Base-by-base conservation (phyloP, 306 rosid species). In the Comarum palustre region DNA sequence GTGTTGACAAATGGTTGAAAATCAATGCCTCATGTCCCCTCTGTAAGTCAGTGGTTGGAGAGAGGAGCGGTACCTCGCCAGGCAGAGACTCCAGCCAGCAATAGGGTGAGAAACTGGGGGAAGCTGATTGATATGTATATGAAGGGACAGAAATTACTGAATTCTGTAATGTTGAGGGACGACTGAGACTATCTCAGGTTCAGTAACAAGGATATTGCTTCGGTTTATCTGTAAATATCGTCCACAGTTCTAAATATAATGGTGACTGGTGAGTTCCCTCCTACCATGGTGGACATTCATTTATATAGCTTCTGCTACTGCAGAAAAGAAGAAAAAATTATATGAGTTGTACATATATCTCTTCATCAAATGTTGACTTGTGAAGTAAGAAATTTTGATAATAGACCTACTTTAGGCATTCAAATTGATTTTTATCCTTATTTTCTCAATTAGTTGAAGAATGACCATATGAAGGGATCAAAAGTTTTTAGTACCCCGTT, bases 1-100 rank as follows among this genome's bases (percentile, higher is more conserved):
- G 95, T 62, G 87, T 89, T 8, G 95, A 89, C 81, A 87, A 86
- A 86, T 90, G 92, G 92, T 82, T 87, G 57, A 90, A 90, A 84
- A 87, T 90, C 80, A 90, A 87, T 63, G 89, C 90, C n/a, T 79
- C 82, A 0, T 90, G 96, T 24, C 96, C 96, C 27, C 90, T 90
- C 42, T 90, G 96, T 83, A 86, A 90, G 79, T 78, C 65, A 25
- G 92, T 82, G 74, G 86, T 82, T 34, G 86, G 86, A 8, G 82
- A 66, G 52, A 66, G 78, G 62, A 75, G 71, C 24, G 59, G 64
- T 27, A 57, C 25, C 27, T 68, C 83, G 2, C 79, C 84, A 25
- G 79, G 78, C 6, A 51, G 84, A 78, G 91, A 79, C 14, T 86
- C 88, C 64, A 31, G 64, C 83, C 74, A 79, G 66, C 83, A 77